phyloP scores from a whole-genome alignment of 129 eudicot genomes.

The sunflower (Helianthus annuus) region DNA sequence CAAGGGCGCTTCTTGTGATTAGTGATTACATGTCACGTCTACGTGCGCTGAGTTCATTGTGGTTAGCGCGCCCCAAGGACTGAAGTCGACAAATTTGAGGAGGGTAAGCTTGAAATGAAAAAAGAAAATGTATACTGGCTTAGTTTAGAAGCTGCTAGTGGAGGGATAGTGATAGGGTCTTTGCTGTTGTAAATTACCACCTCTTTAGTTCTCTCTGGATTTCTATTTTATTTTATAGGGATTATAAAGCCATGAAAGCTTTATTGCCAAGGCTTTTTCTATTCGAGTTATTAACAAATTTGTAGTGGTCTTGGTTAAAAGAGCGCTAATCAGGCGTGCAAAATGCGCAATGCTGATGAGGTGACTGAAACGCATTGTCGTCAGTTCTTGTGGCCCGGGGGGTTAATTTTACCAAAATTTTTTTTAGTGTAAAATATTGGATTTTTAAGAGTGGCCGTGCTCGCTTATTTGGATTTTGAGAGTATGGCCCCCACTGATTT shows the following conservation, averaged over 20 bases:
- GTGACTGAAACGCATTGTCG: too few relatives aligned
- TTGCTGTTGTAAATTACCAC: conserved; percentile 28
- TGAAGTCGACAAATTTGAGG: conserved; percentile 19
- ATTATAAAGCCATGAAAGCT: conserved; percentile 14
- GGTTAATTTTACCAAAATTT: too few relatives aligned
- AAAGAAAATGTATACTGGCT: conserved; percentile 17
- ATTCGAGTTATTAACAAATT: background rate
- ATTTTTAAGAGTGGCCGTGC: too few relatives aligned
- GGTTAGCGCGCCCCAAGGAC: conserved; percentile 94
- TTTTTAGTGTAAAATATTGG: too few relatives aligned
- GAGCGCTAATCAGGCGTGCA: too few relatives aligned
- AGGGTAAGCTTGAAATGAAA: background rate
- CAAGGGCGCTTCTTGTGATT: conserved; percentile 90
- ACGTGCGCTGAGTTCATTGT: conserved; percentile 86
- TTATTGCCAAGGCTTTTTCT: conserved; percentile 9
- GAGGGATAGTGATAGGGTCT: conserved; percentile 18
- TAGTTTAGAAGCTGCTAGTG: conserved; percentile 23
- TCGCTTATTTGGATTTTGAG: too few relatives aligned
- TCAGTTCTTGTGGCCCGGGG: too few relatives aligned
- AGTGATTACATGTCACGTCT: conserved; percentile 84
- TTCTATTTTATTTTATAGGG: conserved; percentile 8
- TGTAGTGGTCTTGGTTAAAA: background rate
- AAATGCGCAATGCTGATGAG: too few relatives aligned
- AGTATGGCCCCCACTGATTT: too few relatives aligned
- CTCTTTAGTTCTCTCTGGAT: conserved; percentile 4